Percentiles rank a stretch among this genome's conserved stretches.
Conservation (phyloP, 768 basidiomycete species). For the Collybiopsis luxurians region DNA sequence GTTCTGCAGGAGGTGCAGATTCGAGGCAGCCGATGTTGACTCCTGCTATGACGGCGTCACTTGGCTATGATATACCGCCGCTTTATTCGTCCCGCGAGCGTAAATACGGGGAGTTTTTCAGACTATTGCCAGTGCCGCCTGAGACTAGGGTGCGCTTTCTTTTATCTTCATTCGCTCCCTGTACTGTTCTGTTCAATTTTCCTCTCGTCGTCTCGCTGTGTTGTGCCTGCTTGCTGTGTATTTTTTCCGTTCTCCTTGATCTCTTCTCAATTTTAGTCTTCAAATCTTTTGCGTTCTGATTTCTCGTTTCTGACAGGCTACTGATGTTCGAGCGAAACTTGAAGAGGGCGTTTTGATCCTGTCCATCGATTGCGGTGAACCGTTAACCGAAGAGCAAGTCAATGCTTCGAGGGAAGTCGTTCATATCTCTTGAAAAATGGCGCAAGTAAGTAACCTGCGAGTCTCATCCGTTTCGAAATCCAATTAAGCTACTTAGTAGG, state of each 20-base stretch:
- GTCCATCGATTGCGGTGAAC: neutral
- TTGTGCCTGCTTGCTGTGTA: neutral
- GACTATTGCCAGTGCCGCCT: constrained; percentile 6
- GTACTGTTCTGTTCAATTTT: neutral
- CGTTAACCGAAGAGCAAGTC: neutral
- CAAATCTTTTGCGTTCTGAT: neutral
- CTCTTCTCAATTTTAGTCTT: neutral
- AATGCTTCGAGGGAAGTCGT: neutral
- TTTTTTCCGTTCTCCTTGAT: too few species aligned
- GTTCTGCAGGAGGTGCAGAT: neutral
- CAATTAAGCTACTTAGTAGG: too few species aligned
- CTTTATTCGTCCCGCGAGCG: neutral
- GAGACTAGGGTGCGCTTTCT: constrained; percentile 7
- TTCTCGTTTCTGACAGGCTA: neutral
- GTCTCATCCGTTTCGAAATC: too few species aligned
- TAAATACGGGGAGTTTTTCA: constrained; percentile 2
- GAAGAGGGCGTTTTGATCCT: neutral
- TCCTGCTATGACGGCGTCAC: neutral
- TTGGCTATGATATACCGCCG: neutral
- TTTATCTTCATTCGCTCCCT: neutral
- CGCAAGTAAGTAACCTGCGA: neutral
- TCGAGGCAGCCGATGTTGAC: neutral
- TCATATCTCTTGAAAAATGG: neutral
- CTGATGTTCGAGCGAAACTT: neutral
- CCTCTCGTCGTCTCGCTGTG: neutral